Evolutionary conservation across 352 stramenopile genomes (phyloP).

Genomic region (Peronosclerospora sorghi): DNA sequence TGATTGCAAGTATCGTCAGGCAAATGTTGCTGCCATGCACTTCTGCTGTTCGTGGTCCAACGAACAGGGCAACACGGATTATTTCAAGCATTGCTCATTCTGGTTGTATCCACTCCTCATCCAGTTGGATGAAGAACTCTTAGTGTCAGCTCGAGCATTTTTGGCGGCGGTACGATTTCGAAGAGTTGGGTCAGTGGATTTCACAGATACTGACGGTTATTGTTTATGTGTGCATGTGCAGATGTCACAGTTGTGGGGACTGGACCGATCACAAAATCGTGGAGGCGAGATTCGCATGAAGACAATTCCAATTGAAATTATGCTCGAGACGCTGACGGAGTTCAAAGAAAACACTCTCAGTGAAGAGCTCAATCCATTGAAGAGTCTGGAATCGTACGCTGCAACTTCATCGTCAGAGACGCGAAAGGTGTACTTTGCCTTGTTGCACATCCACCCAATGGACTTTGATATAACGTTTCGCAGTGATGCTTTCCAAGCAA

Average conservation of each 20-base stretch:
- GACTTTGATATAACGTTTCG: slow-evolving; percentile 84
- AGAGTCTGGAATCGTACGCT: slow-evolving; percentile 54
- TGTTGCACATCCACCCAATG: slow-evolving; percentile 81
- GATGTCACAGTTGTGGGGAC: slow-evolving; percentile 57
- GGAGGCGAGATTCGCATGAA: slow-evolving; percentile 73
- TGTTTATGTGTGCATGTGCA: slow-evolving; percentile 6
- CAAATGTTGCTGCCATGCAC: slow-evolving; percentile 70
- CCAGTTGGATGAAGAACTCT: slow-evolving; percentile 77
- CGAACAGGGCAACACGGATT: slow-evolving; percentile 80
- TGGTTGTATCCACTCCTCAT: slow-evolving; percentile 79
- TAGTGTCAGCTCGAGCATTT: slow-evolving; percentile 67
- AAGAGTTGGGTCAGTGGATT: neutral
- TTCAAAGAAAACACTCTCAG: slow-evolving; percentile 70
- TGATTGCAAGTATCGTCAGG: slow-evolving; percentile 74
- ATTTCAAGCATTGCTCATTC: slow-evolving; percentile 85
- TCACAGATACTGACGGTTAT: slow-evolving; percentile 4
- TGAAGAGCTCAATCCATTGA: slow-evolving; percentile 70
- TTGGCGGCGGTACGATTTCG: slow-evolving; percentile 40
- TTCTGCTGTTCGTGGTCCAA: slow-evolving; percentile 87
- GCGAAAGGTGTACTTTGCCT: slow-evolving; percentile 81
- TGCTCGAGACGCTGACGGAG: slow-evolving; percentile 59
- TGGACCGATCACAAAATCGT: slow-evolving; percentile 56
- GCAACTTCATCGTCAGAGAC: slow-evolving; percentile 56
- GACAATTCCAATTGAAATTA: slow-evolving; percentile 72
- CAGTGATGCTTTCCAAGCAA: slow-evolving; percentile 76